These are phyloP conservation scores for Echeveria elegans DNA, from an alignment of 164 flowering plant genomes.

Conservation along the genomic window DNA sequence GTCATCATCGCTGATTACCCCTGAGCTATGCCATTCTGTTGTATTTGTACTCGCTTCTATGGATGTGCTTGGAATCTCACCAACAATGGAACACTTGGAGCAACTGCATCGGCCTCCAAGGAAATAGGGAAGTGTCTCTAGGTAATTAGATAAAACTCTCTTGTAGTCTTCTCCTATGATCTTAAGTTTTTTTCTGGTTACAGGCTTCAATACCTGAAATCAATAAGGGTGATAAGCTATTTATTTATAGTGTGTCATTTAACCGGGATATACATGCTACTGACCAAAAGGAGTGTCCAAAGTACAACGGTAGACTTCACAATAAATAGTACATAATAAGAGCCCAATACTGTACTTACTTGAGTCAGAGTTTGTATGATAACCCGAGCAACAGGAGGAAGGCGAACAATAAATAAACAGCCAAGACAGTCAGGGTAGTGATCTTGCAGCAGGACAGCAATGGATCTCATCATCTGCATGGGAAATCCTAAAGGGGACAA, in stretches of 20 bases:
- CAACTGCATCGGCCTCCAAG: constrained; percentile 62
- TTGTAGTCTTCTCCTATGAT: constrained; percentile 37
- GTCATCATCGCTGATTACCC: constrained; percentile 1
- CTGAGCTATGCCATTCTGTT: constrained; percentile 7
- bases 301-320: background rate
- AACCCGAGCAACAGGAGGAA: constrained; percentile 79
- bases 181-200: constrained; percentile 39
- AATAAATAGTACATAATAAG: background rate
- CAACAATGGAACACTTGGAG: constrained; percentile 23
- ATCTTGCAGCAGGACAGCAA: constrained; percentile 68
- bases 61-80: background rate
- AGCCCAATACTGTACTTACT: constrained; percentile 28
- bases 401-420: constrained; percentile 55
- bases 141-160: constrained; percentile 34
- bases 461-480: constrained; percentile 73
- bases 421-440: constrained; percentile 79
- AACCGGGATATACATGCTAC: background rate
- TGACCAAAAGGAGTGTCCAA: background rate
- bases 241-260: background rate
- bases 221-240: background rate
- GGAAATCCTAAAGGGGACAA: constrained; percentile 68
- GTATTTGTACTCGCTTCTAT: background rate
- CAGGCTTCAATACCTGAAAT: constrained; percentile 48
- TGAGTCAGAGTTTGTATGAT: constrained; percentile 72
- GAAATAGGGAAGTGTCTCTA: constrained; percentile 37